These are phyloP conservation scores for Cyberlindnera meyerae DNA, from an alignment of 805 yeast genomes.

Conservation along the genomic window DNA sequence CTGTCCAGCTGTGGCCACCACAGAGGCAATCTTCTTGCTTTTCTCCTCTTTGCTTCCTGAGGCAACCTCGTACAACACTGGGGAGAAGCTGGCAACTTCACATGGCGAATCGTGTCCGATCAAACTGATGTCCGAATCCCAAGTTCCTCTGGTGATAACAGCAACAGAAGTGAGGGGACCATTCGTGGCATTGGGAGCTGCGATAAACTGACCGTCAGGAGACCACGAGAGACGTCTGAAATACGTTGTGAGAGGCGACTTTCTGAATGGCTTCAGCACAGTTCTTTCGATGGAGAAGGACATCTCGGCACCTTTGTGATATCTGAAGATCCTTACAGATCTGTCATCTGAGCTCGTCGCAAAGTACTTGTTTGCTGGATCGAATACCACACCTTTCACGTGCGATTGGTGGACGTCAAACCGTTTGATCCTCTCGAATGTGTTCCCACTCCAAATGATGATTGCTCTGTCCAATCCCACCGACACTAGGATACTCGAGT, in stretches of 20 bases:
- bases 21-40: slow-evolving; percentile 45
- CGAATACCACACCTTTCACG: slow-evolving; percentile 95
- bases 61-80: slow-evolving; percentile 48
- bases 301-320: slow-evolving; percentile 70
- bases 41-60: slow-evolving; percentile 22
- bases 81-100: slow-evolving; percentile 74
- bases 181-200: slow-evolving; percentile 81
- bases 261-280: slow-evolving; percentile 77
- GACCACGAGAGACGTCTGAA: slow-evolving; percentile 86
- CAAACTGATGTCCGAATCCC: slow-evolving; percentile 71
- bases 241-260: slow-evolving; percentile 88
- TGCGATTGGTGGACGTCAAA: slow-evolving; percentile 92
- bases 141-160: slow-evolving; percentile 67
- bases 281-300: slow-evolving; percentile 84
- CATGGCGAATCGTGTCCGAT: slow-evolving; percentile 85
- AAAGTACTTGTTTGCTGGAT: slow-evolving; percentile 96
- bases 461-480: slow-evolving; percentile 93
- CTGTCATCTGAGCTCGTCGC: slow-evolving; percentile 97
- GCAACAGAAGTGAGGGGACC: slow-evolving; percentile 77
- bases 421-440: slow-evolving; percentile 83
- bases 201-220: slow-evolving; percentile 84
- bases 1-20: slow-evolving; percentile 95
- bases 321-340: slow-evolving; percentile 81
- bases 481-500: slow-evolving; percentile 81
- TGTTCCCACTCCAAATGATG: slow-evolving; percentile 88